Conservation (phyloP, 257 asterid species). For the Solanum tarijense region DNA sequence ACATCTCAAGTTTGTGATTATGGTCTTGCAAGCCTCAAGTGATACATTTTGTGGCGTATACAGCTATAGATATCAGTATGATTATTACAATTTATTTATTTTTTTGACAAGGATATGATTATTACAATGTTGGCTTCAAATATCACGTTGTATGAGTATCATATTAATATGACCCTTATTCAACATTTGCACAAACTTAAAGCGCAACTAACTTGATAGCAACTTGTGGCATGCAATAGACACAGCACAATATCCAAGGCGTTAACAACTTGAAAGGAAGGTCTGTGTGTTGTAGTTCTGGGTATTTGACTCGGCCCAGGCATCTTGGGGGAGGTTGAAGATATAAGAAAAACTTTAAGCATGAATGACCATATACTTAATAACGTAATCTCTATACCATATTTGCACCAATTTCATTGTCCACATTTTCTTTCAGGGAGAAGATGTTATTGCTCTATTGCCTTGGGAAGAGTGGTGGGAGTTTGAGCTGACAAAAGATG, state of each 20-base stretch:
- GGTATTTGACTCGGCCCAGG: neutral
- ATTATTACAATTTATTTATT: neutral
- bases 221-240: neutral
- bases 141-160: neutral
- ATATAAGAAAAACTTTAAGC: neutral
- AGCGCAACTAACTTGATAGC: neutral
- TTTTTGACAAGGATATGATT: neutral
- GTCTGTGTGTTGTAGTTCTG: neutral
- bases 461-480: conserved; percentile 99
- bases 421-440: conserved; percentile 38
- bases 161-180: neutral
- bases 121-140: neutral
- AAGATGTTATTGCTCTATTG: conserved; percentile 65
- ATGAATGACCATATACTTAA: neutral
- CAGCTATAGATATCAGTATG: neutral
- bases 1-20: neutral
- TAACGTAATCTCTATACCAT: neutral
- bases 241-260: neutral
- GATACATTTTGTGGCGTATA: neutral
- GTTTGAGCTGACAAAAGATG: conserved; percentile 66
- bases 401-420: neutral
- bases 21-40: neutral
- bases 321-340: neutral
- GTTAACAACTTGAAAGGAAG: neutral
- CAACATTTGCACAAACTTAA: neutral